Evolutionary conservation across 805 yeast species (phyloP).

Genomic region (Zygotorulaspora florentina): DNA sequence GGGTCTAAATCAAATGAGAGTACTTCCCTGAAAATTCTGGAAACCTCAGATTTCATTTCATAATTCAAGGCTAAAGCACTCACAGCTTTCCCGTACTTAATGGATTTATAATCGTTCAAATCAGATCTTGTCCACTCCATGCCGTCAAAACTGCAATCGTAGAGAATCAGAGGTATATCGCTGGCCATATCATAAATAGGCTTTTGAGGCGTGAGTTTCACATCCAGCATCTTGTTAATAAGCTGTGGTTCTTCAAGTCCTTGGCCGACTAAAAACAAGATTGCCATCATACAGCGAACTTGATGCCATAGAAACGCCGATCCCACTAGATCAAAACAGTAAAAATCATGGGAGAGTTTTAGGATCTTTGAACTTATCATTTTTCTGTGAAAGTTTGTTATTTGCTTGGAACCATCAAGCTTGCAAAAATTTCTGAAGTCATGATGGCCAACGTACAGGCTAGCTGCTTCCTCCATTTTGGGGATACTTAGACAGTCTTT

Average conservation of each 20-base stretch:
- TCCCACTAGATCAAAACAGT: slow-evolving; percentile 74
- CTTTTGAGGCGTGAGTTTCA: slow-evolving; percentile 52
- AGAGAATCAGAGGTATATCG: slow-evolving; percentile 80
- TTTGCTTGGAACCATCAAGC: slow-evolving; percentile 90
- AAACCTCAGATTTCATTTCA: slow-evolving; percentile 52
- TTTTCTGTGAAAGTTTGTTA: slow-evolving; percentile 67
- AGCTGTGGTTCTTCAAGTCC: slow-evolving; percentile 57
- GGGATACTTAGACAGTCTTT: slow-evolving; percentile 55
- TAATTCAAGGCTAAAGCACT: slow-evolving; percentile 53
- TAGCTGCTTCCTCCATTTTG: slow-evolving; percentile 63
- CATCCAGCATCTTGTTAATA: slow-evolving; percentile 55
- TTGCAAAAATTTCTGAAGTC: slow-evolving; percentile 95
- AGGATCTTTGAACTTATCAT: slow-evolving; percentile 52
- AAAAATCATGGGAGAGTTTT: slow-evolving; percentile 41
- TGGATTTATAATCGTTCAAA: slow-evolving; percentile 37
- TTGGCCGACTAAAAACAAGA: slow-evolving; percentile 77
- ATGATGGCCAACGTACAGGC: slow-evolving; percentile 61
- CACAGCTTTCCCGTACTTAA: slow-evolving; percentile 42
- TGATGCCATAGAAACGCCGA: slow-evolving; percentile 97
- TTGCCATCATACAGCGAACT: slow-evolving; percentile 91
- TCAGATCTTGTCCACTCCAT: slow-evolving; percentile 55
- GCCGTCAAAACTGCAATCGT: slow-evolving; percentile 72
- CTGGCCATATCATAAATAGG: slow-evolving; percentile 88
- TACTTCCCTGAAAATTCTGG: slow-evolving; percentile 44
- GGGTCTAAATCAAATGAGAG: slow-evolving; percentile 18